A percentile compares a stretch with the other conserved stretches of the same genome.
These are phyloP conservation scores for Globisporangium paroecandrum DNA, from an alignment of 352 stramenopile species.

Conservation along the genomic window DNA sequence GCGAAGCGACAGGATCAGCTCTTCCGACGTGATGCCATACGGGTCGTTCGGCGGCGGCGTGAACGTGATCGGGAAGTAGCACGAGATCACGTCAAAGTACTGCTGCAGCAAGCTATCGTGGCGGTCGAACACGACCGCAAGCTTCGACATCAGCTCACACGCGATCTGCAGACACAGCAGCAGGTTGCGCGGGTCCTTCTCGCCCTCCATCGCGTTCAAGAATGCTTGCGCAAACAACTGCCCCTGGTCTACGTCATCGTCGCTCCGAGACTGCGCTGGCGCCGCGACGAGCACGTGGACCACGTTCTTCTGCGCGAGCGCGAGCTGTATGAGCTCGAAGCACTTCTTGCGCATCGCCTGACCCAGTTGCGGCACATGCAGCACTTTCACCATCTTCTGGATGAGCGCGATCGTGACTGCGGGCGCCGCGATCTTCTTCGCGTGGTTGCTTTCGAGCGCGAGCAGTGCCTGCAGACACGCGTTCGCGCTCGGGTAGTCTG, in stretches of 20 bases:
- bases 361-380: conserved; percentile 79
- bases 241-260: conserved; percentile 35
- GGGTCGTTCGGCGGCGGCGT: conserved; percentile 87
- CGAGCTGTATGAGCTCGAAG: conserved; percentile 78
- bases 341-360: conserved; percentile 87
- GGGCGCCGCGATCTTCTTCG: conserved; percentile 45
- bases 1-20: conserved; percentile 76
- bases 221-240: conserved; percentile 68
- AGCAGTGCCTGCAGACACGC: conserved; percentile 74
- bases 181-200: conserved; percentile 89
- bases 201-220: conserved; percentile 81
- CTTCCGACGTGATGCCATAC: conserved; percentile 88
- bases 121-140: conserved; percentile 59
- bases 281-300: conserved; percentile 49
- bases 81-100: conserved; percentile 89
- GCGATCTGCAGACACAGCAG: conserved; percentile 77
- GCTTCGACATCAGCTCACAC: conserved; percentile 47
- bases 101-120: conserved; percentile 71
- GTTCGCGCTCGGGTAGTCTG: conserved; percentile 80
- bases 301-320: conserved; percentile 49
- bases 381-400: conserved; percentile 51
- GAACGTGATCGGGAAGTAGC: conserved; percentile 92
- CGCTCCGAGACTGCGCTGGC: conserved; percentile 15
- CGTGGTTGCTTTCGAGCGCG: conserved; percentile 71
- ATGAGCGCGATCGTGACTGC: conserved; percentile 53